Percentiles rank a stretch among this genome's conserved stretches.
Evolutionary conservation across 2,329 filamentous ascomycete genomes (phyloP).

Genomic region (Trichoderma asperellum): DNA sequence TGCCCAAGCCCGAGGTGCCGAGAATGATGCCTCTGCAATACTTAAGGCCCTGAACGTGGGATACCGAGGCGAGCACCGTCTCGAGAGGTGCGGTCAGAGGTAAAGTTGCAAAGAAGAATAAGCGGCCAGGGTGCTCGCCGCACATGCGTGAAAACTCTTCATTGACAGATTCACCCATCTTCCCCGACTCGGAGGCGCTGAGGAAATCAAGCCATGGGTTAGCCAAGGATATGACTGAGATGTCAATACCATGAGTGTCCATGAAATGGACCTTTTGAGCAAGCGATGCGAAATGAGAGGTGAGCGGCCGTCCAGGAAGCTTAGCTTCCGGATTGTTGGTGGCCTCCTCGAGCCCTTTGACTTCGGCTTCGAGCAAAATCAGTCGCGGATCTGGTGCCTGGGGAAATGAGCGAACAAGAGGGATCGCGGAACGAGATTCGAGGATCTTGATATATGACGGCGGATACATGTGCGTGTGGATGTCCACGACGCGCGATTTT

Average conservation of each 20-base stretch:
- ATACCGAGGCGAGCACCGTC: conserved; percentile 67
- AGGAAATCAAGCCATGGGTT: conserved; percentile 96
- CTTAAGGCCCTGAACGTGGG: conserved; percentile 61
- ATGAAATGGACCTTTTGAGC: conserved; percentile 83
- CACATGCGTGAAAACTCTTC: conserved; percentile 77
- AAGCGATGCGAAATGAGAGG: conserved; percentile 80
- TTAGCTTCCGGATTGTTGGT: conserved; percentile 58
- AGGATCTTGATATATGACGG: conserved; percentile 66
- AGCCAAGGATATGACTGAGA: conserved; percentile 84
- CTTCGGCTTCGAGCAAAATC: conserved; percentile 63
- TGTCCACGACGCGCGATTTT: conserved; percentile 58
- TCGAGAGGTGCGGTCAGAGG: conserved; percentile 71
- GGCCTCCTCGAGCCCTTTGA: conserved; percentile 52
- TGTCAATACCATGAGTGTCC: conserved; percentile 78
- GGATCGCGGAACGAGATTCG: conserved; percentile 63
- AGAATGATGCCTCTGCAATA: conserved; percentile 86
- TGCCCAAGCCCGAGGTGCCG: conserved; percentile 79
- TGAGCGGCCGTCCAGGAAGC: conserved; percentile 78
- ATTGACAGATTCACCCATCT: conserved; percentile 71
- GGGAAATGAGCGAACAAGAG: conserved; percentile 70
- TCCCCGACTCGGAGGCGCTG: conserved; percentile 59
- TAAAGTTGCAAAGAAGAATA: conserved; percentile 83
- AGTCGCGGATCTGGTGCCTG: conserved; percentile 62
- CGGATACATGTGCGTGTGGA: conserved; percentile 73
- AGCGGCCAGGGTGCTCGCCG: conserved; percentile 62